Base-by-base conservation (phyloP, 257 asterid genomes). In the Solanum chmielewskii region DNA sequence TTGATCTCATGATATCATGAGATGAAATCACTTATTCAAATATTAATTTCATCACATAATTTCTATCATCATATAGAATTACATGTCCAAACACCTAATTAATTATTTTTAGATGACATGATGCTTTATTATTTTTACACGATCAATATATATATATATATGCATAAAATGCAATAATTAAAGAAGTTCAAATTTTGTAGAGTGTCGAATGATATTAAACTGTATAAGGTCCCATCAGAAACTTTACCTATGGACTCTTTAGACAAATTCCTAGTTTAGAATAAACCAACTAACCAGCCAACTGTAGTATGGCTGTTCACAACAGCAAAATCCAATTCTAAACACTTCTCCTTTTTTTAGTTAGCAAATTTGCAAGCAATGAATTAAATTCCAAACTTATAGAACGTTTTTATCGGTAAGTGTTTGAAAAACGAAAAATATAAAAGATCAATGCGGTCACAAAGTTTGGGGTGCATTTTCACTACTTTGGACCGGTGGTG, bases 331-430 rank as follows among this genome's bases (percentile, higher is more conserved):
- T 69, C 76, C 21, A 69, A 33, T 14, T 29, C 41, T 69, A 69
- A 31, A 7, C 12, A 27, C 76, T 29, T 31, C 2, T 69, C 76
- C 60, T 49, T 47, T 14, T 49, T 47, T 14, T 49, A 49, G 60
- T 49, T 49, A 49, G 3, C 23, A 49, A 49, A 49, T 49, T 6
- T 49, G 20, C 60, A 49, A 15, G 23, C 23, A 6, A 6, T 6
- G 9, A 49, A 21, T 49, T 49, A 49, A 49, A 49, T 49, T 49
- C 21, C 60, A 49, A 49, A 49, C 3, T 49, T 15, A 16, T 49
- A 5, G 23, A 49, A 8, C 0, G 0, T 49, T 20, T 52, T 23
- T 52, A 18, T 2, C 1, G 2, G 2, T 16, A 4, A 23, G 10
- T 2, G 4, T 52, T 52, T 6, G 9, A 52, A 52, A 52, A 52